Percentiles rank a stretch among this genome's conserved stretches.
These are phyloP conservation scores for Macadamia integrifolia DNA, from an alignment of 164 flowering plant species.

Conservation along the genomic window DNA sequence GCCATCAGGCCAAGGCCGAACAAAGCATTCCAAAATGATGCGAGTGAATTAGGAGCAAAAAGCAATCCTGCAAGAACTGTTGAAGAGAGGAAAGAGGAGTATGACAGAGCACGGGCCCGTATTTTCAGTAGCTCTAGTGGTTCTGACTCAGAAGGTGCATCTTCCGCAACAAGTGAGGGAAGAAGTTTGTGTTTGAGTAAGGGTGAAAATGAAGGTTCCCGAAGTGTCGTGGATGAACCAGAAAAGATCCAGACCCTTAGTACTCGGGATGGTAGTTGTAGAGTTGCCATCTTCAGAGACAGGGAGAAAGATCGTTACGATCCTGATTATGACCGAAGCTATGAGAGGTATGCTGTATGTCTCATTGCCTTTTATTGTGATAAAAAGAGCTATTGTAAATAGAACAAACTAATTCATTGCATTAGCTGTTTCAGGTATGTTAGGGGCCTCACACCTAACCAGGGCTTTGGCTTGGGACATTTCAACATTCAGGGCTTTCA, in stretches of 20 bases:
- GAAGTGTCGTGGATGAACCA: conserved; percentile 28
- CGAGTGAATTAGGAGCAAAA: conserved; percentile 34
- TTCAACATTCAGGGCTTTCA: conserved; percentile 50
- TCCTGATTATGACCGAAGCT: conserved; percentile 95
- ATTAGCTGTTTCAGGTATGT: conserved; percentile 47
- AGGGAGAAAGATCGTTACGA: conserved; percentile 86
- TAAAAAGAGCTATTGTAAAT: not conserved
- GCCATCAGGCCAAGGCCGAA: conserved; percentile 55
- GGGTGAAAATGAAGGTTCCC: conserved; percentile 41
- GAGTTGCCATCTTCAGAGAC: conserved; percentile 91
- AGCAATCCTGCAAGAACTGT: conserved; percentile 53
- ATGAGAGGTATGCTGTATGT: conserved; percentile 51
- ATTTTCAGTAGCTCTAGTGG: conserved; percentile 56
- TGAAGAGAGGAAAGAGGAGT: conserved; percentile 96
- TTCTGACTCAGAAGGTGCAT: conserved; percentile 36
- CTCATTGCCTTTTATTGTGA: not conserved
- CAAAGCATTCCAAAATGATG: conserved; percentile 29
- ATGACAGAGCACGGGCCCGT: conserved; percentile 91
- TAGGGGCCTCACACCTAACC: conserved; percentile 41
- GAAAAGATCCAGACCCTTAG: conserved; percentile 25
- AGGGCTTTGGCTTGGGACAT: conserved; percentile 38
- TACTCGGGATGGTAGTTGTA: conserved; percentile 42
- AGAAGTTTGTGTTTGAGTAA: conserved; percentile 27
- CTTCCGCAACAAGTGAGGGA: conserved; percentile 26
- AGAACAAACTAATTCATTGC: not conserved